Conservation (phyloP, 805 yeast genomes). For the Saccharomycopsis malanga region DNA sequence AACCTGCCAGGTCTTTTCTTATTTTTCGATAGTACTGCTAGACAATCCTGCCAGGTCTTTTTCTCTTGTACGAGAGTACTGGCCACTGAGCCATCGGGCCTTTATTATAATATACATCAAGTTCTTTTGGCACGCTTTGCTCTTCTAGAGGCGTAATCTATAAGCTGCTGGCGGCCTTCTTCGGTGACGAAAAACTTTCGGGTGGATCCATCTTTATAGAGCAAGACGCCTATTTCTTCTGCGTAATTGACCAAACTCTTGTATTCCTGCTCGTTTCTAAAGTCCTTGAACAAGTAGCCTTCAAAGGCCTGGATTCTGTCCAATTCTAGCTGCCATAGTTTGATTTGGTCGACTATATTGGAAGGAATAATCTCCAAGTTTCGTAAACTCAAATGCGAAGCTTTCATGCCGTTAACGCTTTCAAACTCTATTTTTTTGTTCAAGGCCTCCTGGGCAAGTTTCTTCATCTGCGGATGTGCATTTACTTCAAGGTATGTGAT, state of each 20-base stretch:
- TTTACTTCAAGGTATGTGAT: constrained; percentile 82
- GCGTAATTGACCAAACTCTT: constrained; percentile 70
- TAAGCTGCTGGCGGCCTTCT: constrained; percentile 83
- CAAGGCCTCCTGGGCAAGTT: constrained; percentile 60
- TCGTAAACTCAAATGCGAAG: constrained; percentile 20
- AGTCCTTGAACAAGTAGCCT: constrained; percentile 86
- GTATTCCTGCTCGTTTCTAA: constrained; percentile 69
- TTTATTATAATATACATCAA: too few relatives aligned
- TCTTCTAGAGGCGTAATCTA: constrained; percentile 76
- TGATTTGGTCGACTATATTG: constrained; percentile 93
- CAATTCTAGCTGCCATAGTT: constrained; percentile 91
- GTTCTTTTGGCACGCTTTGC: constrained; percentile 22
- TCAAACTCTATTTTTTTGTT: constrained; percentile 64
- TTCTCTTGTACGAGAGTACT: too few relatives aligned
- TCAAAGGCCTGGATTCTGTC: constrained; percentile 84
- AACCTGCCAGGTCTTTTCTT: too few relatives aligned
- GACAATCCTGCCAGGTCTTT: too few relatives aligned
- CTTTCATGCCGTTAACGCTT: constrained; percentile 40
- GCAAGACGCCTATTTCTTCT: constrained; percentile 79
- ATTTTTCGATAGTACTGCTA: too few relatives aligned
- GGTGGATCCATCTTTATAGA: constrained; percentile 74
- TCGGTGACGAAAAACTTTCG: constrained; percentile 78
- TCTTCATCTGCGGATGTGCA: constrained; percentile 88
- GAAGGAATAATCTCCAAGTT: constrained; percentile 60
- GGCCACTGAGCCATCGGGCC: too few relatives aligned